A percentile compares a stretch with the other conserved stretches of the same genome.
phyloP scores from a whole-genome alignment of 192 early-diverging fungal species.

The Diversispora epigaea region DNA sequence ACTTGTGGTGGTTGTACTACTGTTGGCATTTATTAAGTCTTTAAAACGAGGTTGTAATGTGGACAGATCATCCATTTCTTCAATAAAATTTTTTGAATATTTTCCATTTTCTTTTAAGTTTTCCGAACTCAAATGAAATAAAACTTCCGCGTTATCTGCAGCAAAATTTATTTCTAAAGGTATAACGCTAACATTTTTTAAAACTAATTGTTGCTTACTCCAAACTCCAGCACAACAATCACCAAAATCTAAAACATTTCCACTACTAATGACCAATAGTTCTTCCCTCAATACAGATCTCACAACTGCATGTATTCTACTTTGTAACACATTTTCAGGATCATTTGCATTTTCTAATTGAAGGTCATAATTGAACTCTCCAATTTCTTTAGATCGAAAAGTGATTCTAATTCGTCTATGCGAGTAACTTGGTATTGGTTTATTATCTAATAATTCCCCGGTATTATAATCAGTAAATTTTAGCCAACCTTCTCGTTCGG shows the following conservation, averaged over 20 bases:
- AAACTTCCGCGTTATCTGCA: conserved; percentile 56
- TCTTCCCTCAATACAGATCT: conserved; percentile 72
- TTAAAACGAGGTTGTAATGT: background rate
- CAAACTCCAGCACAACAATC: conserved; percentile 91
- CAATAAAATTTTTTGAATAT: background rate
- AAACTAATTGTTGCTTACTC: conserved; percentile 72
- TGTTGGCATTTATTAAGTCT: background rate
- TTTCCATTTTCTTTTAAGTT: conserved; percentile 8
- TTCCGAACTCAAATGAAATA: conserved; percentile 55
- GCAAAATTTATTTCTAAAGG: conserved; percentile 76
- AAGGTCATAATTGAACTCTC: conserved; percentile 89
- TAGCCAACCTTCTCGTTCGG: conserved; percentile 60
- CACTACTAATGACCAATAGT: conserved; percentile 66
- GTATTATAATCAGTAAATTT: conserved; percentile 76
- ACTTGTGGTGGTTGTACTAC: conserved; percentile 1
- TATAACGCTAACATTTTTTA: conserved; percentile 78
- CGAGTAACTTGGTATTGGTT: conserved; percentile 70
- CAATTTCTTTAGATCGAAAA: conserved; percentile 83
- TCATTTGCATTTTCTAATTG: conserved; percentile 92
- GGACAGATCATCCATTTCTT: conserved; percentile 6
- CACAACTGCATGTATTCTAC: conserved; percentile 79
- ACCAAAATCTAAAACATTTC: conserved; percentile 84
- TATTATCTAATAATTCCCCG: conserved; percentile 44
- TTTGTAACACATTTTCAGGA: conserved; percentile 74
- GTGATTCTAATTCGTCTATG: conserved; percentile 72